Base-by-base conservation (phyloP, 768 basidiomycete species). In the Rhodosporidiobolus odoratus region DNA sequence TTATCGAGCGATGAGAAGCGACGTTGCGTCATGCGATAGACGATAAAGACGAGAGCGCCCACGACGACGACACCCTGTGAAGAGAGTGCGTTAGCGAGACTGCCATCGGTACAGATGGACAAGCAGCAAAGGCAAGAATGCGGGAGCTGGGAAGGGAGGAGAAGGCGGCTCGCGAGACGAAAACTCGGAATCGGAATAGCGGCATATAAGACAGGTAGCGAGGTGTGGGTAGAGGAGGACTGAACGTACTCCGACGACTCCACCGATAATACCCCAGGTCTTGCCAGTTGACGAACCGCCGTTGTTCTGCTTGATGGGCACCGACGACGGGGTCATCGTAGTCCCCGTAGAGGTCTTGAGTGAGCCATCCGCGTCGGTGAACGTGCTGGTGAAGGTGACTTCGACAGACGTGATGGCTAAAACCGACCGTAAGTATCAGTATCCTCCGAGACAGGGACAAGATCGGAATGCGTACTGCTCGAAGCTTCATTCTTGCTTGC, bases 1-100 rank as follows among this genome's bases (percentile, higher is more conserved):
- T 75, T 67, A 34, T 77, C 76, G 41, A 75, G 37, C 27, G 69
- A 57, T 30, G 65, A 65, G 68, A 75, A 77, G 19, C 76, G 72
- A 4, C 70, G 61, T 40, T 74, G 74, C 5, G 72, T 62, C 50
- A 58, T 56, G 47, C 72, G 66, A 53, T 66, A 77, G 32, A 62
- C 65, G 43, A 77, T 8, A 52, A 74, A 75, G 25, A 75, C 68
- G 25, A 69, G 21, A 3, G 52, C 69, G 15, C 58, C 59, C 30
- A 77, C 52, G 16, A 65, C 58, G 45, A 70, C 41, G 27, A 75
- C 56, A 10, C 76, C 74, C 63, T 65, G 50, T n/a, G n/a, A n/a
- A n/a, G n/a, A n/a, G 48, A 48, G 40, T 17, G n/a, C 34, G 13
- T 27, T 4, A 21, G 23, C 2, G 35, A 10, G 23, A 17, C 32